Evolutionary conservation across 2,329 filamentous ascomycete species (phyloP), one percentile per base, ranked within the genome.

Genomic region (Alternaria conjuncta): DNA sequence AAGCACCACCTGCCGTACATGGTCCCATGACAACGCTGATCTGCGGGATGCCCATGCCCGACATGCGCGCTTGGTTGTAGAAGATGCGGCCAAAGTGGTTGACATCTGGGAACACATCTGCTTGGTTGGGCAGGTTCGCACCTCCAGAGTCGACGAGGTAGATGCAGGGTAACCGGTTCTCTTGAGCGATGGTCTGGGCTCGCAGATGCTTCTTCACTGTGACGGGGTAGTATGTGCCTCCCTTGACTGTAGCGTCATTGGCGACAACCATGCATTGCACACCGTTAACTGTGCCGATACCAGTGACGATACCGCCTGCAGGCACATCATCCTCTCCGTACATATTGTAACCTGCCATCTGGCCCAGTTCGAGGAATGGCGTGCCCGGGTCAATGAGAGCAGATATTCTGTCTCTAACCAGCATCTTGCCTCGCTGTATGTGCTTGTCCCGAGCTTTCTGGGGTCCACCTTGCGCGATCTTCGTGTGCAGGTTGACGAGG

Each of bases 11-110:
- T 2, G 95, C 95, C 1, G 96, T 99, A 82, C 96, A 99, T 46
- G 95, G 92, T 1, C 95, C 95, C 95, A 99, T 97, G 50, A 99
- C 95, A 3, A 97, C 93, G 10, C 93, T 90, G 71, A 99, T 92
- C 77, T 98, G 95, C 1, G 95, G 95, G 65, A 98, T 97, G 5
- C 94, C 93, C 70, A 90, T 83, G 2, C 91, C 87, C 71, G 92
- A 96, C 94, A 98, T 97, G 74, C 93, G 87, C 3, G 96, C 95
- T 81, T 99, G 95, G 82, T 99, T 97, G 86, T 92, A 99, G 85
- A 99, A 99, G 78, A 98, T 97, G 69, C 95, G 92, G 36, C 95
- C 94, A 77, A 99, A 98, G 80, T 98, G 95, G 58, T 97, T 93
- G 69, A 90, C 87, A 79, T 98, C 95, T 1, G 95, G 96, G 80